Conservation (phyloP, 169 alveolate species). For the Blepharisma undulans region DNA sequence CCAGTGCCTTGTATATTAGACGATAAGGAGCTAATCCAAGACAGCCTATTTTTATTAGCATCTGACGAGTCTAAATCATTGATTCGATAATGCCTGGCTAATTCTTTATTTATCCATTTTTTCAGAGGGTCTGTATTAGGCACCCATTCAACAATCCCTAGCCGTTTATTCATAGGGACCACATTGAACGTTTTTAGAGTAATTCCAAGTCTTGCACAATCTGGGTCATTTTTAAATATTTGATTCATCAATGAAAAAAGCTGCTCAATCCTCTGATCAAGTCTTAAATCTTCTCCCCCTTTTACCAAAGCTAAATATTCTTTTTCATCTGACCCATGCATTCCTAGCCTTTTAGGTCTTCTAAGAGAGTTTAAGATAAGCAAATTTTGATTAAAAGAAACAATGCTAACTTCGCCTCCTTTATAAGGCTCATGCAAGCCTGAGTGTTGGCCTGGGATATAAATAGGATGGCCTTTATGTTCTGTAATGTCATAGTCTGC, state of each 20-base stretch:
- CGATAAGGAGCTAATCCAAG: slow-evolving; percentile 67
- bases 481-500: slow-evolving; percentile 67
- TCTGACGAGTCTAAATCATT: slow-evolving; percentile 59
- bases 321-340: slow-evolving; percentile 88
- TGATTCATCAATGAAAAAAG: slow-evolving; percentile 84
- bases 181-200: slow-evolving; percentile 78
- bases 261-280: slow-evolving; percentile 87
- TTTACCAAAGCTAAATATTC: slow-evolving; percentile 80
- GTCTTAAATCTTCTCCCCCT: slow-evolving; percentile 88
- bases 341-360: slow-evolving; percentile 83
- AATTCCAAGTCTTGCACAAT: slow-evolving; percentile 68
- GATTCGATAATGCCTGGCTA: slow-evolving; percentile 53
- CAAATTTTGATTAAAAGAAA: slow-evolving; percentile 72
- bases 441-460: slow-evolving; percentile 77
- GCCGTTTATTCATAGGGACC: slow-evolving; percentile 82
- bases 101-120: slow-evolving; percentile 72
- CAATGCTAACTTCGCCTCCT: slow-evolving; percentile 60
- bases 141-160: slow-evolving; percentile 88
- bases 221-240: slow-evolving; percentile 70
- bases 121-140: slow-evolving; percentile 83
- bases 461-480: slow-evolving; percentile 63
- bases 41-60: slow-evolving; percentile 63
- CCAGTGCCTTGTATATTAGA: slow-evolving; percentile 47
- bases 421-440: slow-evolving; percentile 60
- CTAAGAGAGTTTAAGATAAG: slow-evolving; percentile 79